Base-by-base conservation (phyloP, 805 yeast genomes). In the Schizosaccharomyces lindneri region DNA sequence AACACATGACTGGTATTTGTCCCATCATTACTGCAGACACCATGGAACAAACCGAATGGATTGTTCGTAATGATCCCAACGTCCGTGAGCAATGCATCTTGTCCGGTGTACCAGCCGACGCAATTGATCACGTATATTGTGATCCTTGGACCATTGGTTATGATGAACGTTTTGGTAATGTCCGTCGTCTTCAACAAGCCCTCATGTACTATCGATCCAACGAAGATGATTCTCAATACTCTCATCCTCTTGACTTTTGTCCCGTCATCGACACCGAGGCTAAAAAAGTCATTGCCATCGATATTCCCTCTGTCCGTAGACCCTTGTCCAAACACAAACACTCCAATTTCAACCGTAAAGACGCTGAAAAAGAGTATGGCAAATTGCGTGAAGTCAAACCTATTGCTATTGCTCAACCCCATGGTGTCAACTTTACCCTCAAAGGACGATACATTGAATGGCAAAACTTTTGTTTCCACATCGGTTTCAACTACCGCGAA, bases 401-500 rank as follows among this genome's bases (percentile, higher is more conserved):
- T 61, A 81, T 82, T 69, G 76, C 80, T 66, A 78, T 85, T 60
- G 78, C 85, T 61, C 93, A 85, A 72, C 93, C 93, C 63, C 84
- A 84, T 65, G 93, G 93, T 63, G 90, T 84, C 62, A 82, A 87
- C 4, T 85, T 85, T 76, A 77, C 77, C 66, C 76, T 84, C 81
- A 75, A 76, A 62, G 87, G 86, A 61, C 78, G 83, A 68, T 76
- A 79, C 61, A 81, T 85, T 77, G 77, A 77, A 64, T 85, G 93
- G 93, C 81, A 84, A 65, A 85, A 84, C 74, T 85, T 80, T 76
- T 76, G 79, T 64, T 76, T 85, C 75, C 90, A 85, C 72, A 75
- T 85, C 70, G 93, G 93, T 48, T 85, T 85, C 79, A 85, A 85
- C 76, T 83, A 84, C 75, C 79, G 90, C 74, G 93, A 85, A 72